Evolutionary conservation across 768 basidiomycete species (phyloP), one percentile per base, ranked within the genome.

Genomic region (Clavaria fumosa): DNA sequence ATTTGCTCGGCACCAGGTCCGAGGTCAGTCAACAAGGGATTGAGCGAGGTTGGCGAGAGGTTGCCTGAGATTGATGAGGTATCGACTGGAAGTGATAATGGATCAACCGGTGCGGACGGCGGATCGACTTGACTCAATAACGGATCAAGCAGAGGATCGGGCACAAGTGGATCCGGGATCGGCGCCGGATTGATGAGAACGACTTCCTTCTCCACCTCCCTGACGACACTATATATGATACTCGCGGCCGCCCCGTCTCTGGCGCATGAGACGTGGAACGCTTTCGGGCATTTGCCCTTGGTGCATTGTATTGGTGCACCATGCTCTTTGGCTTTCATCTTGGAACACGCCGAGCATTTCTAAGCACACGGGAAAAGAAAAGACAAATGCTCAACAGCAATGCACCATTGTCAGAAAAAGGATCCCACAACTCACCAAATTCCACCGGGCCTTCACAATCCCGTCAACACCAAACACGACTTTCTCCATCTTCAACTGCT

Each of bases 181-280:
- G 39, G 22, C 21, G 28, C 45, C 9, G 59, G 42, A 27, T 74
- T 75, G 31, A 76, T 46, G 23, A 84, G 54, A 10, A 86, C 67
- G 4, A 88, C 81, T 45, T 86, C 80, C 58, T 85, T 85, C 57
- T 84, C 78, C 0, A 84, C 70, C 47, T 81, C 78, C 34, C 67
- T 60, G n/a, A 77, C 33, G 23, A 81, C 63, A 1, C 54, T 56
- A 48, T 77, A 86, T 17, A 72, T 60, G 30, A 84, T 67, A 7
- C 69, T 71, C 3, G 59, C 52, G 2, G 59, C 58, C 7, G 54
- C 57, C 1, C 74, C 72, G 14, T 72, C 66, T 28, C 66, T 61
- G 0, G 95, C 93, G 54, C 95, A 99, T 3, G 77, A 79, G 20
- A 95, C 80, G 50, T 97, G 93, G 59, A 88, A 95, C 0, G 91